Evolutionary conservation across 495 filamentous ascomycete species (phyloP).

Genomic region (Penicillium waksmanii): DNA sequence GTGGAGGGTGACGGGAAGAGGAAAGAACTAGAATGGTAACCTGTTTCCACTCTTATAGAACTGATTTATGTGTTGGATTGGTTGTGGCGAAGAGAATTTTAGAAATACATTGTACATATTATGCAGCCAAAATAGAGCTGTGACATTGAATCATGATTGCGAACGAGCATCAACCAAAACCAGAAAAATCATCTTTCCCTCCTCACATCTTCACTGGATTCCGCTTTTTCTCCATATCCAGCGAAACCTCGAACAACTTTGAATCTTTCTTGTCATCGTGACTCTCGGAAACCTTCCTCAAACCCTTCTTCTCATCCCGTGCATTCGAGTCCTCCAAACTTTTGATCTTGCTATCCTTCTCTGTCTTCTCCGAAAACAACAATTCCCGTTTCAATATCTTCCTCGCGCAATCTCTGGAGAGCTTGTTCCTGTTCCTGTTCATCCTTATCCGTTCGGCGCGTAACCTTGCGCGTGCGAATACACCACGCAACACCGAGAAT

Average conservation of each 20-base stretch:
- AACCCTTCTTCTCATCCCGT: background rate
- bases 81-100: background rate
- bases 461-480: conserved; percentile 14
- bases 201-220: background rate
- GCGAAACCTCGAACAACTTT: background rate
- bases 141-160: too few species aligned
- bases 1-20: conserved; percentile 29
- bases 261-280: background rate
- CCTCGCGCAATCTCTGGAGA: background rate
- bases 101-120: background rate
- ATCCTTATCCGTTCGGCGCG: conserved; percentile 9
- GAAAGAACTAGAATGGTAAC: conserved; percentile 30
- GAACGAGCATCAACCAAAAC: background rate
- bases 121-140: background rate
- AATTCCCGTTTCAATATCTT: background rate
- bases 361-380: background rate
- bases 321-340: background rate
- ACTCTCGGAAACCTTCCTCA: background rate
- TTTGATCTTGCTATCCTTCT: background rate
- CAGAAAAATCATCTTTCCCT: background rate
- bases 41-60: background rate
- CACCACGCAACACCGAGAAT: conserved; percentile 35
- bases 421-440: background rate
- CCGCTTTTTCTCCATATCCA: background rate
- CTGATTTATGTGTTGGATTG: background rate